Base-by-base conservation (phyloP, 805 yeast species). In the Pichia thaimueangensis region DNA sequence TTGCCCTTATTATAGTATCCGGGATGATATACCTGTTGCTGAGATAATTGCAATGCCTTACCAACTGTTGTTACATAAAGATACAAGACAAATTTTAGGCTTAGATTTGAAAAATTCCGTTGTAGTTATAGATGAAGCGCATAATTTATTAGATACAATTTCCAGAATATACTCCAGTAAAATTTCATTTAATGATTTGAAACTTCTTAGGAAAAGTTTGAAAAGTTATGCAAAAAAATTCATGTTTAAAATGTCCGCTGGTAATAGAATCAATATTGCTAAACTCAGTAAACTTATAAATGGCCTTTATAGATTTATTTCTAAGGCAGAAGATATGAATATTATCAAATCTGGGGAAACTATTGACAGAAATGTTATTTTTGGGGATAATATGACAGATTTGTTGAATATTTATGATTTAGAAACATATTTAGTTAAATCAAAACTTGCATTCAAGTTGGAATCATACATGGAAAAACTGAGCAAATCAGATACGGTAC, bases 51-150 rank as follows among this genome's bases (percentile, higher is more conserved):
- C 96, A 0, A 65, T 91, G 33, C 97, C 97, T 0, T 89, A 89
- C 53, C 96, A 88, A 52, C 67, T 86, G 48, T 59, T 89, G 12
- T 63, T 86, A 0, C 84, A 81, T 47, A 70, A 70, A 11, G 66
- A 69, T 7, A 65, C 93, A 0, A 67, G 96, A 51, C 69, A 70
- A 5, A 66, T 78, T 0, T 56, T 88, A 33, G 74, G 76, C 1
- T 56, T 89, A 6, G 70, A 79, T 31, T 54, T 89, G 9, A 70
- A 72, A 40, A 73, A 77, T 43, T 70, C 89, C 1, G 72, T 89
- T 2, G 77, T 91, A 0, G 74, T 91, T 5, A 80, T 89, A 22
- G 97, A 89, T 59, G 97, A 89, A 57, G 97, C 97, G 0, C 97
- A 89, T 57, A 89, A 89, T 57, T 63, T 89, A 33, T 57, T 87